A percentile compares a stretch with the other conserved stretches of the same genome.
Conservation (phyloP, 345 rosid genomes). For the Clarkia xantiana region DNA sequence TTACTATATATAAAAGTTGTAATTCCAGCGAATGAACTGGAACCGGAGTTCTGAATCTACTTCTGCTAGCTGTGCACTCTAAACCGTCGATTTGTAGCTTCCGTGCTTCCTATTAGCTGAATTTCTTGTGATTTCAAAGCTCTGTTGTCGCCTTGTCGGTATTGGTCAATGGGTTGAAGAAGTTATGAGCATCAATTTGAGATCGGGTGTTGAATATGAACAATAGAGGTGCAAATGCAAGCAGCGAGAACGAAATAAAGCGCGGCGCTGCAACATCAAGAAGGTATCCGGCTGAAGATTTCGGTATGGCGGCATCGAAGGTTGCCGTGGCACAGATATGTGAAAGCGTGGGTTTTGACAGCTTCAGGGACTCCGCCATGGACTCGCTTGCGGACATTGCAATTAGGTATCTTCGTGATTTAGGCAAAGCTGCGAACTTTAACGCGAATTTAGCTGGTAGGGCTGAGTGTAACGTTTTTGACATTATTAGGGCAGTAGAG, state of each 20-base stretch:
- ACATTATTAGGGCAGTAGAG: constrained; percentile 50
- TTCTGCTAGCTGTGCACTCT: too few relatives aligned
- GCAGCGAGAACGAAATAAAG: constrained; percentile 12
- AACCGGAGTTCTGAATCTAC: too few relatives aligned
- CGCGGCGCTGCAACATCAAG: constrained; percentile 1
- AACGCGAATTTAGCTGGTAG: constrained; percentile 71
- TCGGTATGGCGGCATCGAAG: constrained; percentile 50
- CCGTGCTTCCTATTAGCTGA: too few relatives aligned
- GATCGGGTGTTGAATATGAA: constrained; percentile 50
- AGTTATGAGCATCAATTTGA: constrained; percentile 12
- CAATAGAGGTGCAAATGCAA: constrained; percentile 46
- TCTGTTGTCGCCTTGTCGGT: too few relatives aligned
- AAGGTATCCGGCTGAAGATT: constrained; percentile 41
- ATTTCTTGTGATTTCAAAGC: too few relatives aligned
- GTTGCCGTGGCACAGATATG: constrained; percentile 76
- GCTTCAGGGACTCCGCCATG: constrained; percentile 53
- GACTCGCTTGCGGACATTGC: constrained; percentile 58
- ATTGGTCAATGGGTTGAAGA: constrained; percentile 10
- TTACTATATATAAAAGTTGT: too few relatives aligned
- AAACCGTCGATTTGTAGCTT: too few relatives aligned
- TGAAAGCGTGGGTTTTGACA: constrained; percentile 54
- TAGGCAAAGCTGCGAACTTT: constrained; percentile 49
- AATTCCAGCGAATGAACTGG: too few relatives aligned
- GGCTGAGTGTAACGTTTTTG: constrained; percentile 64
- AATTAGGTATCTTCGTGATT: constrained; percentile 43